Conservation (phyloP, 1,284 basidiomycete genomes). For the Malassezia vespertilionis region DNA sequence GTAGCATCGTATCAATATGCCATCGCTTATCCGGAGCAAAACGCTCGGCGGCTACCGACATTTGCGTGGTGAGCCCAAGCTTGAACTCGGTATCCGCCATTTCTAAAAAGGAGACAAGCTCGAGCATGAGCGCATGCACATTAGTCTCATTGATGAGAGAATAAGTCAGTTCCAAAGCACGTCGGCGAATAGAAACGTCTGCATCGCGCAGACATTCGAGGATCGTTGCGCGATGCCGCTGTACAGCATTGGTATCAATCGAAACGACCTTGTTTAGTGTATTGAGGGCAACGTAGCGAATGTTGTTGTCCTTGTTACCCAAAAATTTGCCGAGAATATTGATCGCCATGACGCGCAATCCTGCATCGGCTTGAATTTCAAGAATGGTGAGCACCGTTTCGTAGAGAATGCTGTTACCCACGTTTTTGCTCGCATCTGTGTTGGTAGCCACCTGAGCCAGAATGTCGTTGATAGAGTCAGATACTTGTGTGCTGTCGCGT, state of each 20-base stretch:
- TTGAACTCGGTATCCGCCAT: conserved; percentile 99
- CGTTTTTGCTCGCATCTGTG: conserved; percentile 94
- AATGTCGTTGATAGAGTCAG: conserved; percentile 94
- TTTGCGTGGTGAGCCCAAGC: conserved; percentile 91
- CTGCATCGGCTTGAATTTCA: conserved; percentile 92
- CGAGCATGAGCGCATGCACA: conserved; percentile 79
- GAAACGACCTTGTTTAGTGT: conserved; percentile 96
- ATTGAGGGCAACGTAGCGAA: conserved; percentile 91
- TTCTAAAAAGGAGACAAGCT: conserved; percentile 88
- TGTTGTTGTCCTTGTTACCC: conserved; percentile 96
- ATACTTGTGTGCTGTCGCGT: conserved; percentile 70
- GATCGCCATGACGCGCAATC: conserved; percentile 96
- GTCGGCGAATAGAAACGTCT: conserved; percentile 92
- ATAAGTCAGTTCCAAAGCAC: conserved; percentile 92
- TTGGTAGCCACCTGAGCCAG: conserved; percentile 97
- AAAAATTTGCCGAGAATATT: conserved; percentile 98
- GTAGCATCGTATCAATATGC: conserved; percentile 95
- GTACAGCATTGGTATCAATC: conserved; percentile 96
- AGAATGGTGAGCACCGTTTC: conserved; percentile 96
- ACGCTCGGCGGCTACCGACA: conserved; percentile 85
- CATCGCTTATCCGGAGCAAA: conserved; percentile 96
- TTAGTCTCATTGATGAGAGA: conserved; percentile 94
- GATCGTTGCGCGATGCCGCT: conserved; percentile 93
- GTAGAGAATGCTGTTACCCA: conserved; percentile 94
- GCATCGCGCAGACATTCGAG: conserved; percentile 95